A percentile compares a stretch with the other conserved stretches of the same genome.
Conservation (phyloP, 768 basidiomycete genomes). For the Coprinellus micaceus region DNA sequence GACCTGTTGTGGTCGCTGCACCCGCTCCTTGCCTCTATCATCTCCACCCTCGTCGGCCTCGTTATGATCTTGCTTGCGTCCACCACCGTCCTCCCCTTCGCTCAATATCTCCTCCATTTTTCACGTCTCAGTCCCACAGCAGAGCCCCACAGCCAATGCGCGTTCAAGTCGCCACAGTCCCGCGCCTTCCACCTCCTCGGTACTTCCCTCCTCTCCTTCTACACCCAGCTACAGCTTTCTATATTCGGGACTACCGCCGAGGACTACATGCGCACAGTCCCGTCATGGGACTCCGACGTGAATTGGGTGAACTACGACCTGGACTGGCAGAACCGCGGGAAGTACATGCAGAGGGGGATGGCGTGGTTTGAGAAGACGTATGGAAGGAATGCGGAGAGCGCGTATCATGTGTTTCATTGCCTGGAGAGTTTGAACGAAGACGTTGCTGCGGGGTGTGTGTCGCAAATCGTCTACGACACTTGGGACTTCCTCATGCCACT, state of each 20-base stretch:
- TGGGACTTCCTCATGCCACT: slow-evolving; percentile 18
- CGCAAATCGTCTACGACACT: slow-evolving; percentile 17
- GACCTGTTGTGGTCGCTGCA: slow-evolving; percentile 10
- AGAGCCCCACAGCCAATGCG: slow-evolving; percentile 5
- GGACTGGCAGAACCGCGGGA: slow-evolving; percentile 18
- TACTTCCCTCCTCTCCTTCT: slow-evolving; percentile 12
- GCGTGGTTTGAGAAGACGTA: slow-evolving; percentile 19
- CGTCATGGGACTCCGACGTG: slow-evolving; percentile 17
- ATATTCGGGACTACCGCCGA: background rate
- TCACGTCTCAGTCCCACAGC: background rate
- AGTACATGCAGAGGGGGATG: slow-evolving; percentile 17
- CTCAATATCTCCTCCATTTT: slow-evolving; percentile 4
- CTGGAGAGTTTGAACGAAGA: slow-evolving; percentile 15
- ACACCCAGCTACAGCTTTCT: slow-evolving; percentile 8
- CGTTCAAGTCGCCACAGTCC: slow-evolving; percentile 12
- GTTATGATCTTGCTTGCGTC: slow-evolving; percentile 4
- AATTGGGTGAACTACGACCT: slow-evolving; percentile 22
- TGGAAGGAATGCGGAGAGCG: slow-evolving; percentile 14
- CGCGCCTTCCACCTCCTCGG: slow-evolving; percentile 12
- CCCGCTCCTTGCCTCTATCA: slow-evolving; percentile 1
- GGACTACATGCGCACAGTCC: slow-evolving; percentile 8
- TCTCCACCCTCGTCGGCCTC: background rate
- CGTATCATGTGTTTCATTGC: slow-evolving; percentile 18
- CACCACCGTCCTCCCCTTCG: slow-evolving; percentile 14
- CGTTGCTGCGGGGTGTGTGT: slow-evolving; percentile 16